Evolutionary conservation across 2,329 filamentous ascomycete species (phyloP), one percentile per base, ranked within the genome.

Genomic region (Talaromyces sp.): DNA sequence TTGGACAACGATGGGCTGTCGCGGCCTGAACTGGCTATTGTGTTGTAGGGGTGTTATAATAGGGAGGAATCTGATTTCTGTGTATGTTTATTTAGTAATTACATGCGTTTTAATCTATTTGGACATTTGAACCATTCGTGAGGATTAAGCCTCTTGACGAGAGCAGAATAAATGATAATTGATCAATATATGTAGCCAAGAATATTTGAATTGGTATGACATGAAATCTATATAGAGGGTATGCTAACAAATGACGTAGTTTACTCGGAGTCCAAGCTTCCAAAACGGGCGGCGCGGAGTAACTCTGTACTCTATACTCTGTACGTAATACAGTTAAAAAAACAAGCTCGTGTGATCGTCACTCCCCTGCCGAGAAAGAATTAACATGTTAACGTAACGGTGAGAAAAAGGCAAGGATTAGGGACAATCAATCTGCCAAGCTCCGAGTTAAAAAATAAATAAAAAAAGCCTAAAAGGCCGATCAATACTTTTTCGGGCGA

Each of bases 1-100:
- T 78, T 97, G 66, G 89, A 90, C 60, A 91, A 95, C 64, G 90
- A 95, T 66, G 87, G 87, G 62, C 80, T 94, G 70, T 87, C 90
- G 69, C 83, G 93, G 70, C 86, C 89, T 50, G 93, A 97, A 78
- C 75, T 97, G 75, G 87, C 87, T 9, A 94, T 96, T 76, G 85
- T 96, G 68, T 81, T 96, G 74, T 96, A 82, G 82, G 14, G 7
- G 7, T 16, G 14, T n/a, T 47, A 47, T 47, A 16, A 9, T 18
- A 47, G 42, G 42, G 31, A 23, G 23, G 23, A 23, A 23, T 23
- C 2, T 23, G 34, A 33, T 12, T 27, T 27, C 23, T 12, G 33
- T 59, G 50, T 40, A 66, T 63, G 65, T 66, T 61, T 58, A 59
- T 57, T 60, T 31, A 53, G 30, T 52, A 27, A 52, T 53, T 53